Base-by-base conservation (phyloP, 2,329 filamentous ascomycete species). In the Cercospora berteroae region DNA sequence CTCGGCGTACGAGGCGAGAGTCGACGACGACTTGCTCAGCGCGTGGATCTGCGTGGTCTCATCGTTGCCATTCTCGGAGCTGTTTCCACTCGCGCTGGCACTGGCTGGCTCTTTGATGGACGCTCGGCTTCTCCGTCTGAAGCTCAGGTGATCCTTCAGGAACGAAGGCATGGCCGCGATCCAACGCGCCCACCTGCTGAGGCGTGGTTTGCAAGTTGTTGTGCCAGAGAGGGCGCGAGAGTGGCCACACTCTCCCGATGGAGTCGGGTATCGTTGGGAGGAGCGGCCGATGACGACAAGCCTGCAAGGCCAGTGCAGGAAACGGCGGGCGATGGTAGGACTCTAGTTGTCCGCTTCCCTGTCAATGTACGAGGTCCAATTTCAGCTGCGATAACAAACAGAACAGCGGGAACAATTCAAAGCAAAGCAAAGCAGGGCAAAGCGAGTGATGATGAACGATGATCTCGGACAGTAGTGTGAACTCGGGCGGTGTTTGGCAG, bases 1-100 rank as follows among this genome's bases (percentile, higher is more conserved):
- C 74, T 89, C 92, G 65, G 84, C 80, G 33, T 83, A 80, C 3
- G 87, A 89, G 73, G 84, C 87, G 67, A 88, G 76, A 3, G 87
- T 89, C 12, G 87, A 88, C 9, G 87, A 85, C 12, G 86, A 88
- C 71, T 86, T 84, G 76, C 85, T 90, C 12, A 64, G 55, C 52
- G 67, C 61, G 59, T 67, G 63, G 33, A 57, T 58, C 6, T 48
- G 64, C 16, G 52, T 27, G n/a, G 18, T 52, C 44, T 64, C 66
- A 59, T 65, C 62, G 55, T 69, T 60, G 62, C 64, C 63, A 33
- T 60, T 56, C 48, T 71, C 66, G 69, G 84, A 85, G 63, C 67
- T 72, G 67, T 83, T 79, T 60, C 81, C 83, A 87, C 39, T 65
- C 39, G 31, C 62, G 36, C 57, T 67, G 55, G 56, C 50, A 60